Percentiles rank a stretch among this genome's conserved stretches.
These are phyloP conservation scores for Coniferiporia sulphurascens DNA, from an alignment of 1,284 basidiomycete genomes.

Conservation along the genomic window DNA sequence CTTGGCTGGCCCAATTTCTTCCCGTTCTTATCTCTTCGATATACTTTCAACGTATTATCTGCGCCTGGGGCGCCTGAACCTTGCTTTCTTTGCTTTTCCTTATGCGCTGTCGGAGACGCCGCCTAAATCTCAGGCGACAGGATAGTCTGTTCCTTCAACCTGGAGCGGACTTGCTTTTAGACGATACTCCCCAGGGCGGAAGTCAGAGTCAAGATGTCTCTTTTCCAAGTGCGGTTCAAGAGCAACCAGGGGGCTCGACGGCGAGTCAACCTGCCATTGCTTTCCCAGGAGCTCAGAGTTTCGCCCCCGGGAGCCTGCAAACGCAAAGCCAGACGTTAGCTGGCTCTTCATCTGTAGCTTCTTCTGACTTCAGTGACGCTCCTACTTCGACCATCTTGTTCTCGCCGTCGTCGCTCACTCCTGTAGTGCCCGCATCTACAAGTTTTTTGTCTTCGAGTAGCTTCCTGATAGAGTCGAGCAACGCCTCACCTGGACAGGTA, in stretches of 20 bases:
- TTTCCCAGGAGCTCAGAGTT: background rate
- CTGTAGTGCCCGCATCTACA: background rate
- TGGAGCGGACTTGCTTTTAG: conserved; percentile 3
- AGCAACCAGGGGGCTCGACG: background rate
- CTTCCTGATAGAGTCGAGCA: background rate
- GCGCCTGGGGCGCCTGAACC: conserved; percentile 14
- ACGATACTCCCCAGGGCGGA: background rate
- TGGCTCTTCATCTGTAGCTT: background rate
- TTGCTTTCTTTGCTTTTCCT: background rate
- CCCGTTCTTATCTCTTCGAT: background rate
- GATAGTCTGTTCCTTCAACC: conserved; percentile 6
- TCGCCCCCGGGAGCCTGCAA: background rate
- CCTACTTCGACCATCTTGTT: background rate
- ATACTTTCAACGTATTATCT: background rate
- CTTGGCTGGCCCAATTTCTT: background rate
- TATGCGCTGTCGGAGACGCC: conserved; percentile 10
- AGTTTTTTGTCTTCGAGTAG: background rate
- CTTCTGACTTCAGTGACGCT: background rate
- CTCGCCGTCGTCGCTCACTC: background rate
- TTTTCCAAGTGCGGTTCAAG: background rate
- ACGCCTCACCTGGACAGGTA: background rate
- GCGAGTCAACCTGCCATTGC: background rate
- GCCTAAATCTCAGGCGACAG: conserved; percentile 4
- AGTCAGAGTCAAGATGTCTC: background rate
- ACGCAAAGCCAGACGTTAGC: background rate